Base-by-base conservation (phyloP, 2,329 filamentous ascomycete species). In the Huntiella savannae region DNA sequence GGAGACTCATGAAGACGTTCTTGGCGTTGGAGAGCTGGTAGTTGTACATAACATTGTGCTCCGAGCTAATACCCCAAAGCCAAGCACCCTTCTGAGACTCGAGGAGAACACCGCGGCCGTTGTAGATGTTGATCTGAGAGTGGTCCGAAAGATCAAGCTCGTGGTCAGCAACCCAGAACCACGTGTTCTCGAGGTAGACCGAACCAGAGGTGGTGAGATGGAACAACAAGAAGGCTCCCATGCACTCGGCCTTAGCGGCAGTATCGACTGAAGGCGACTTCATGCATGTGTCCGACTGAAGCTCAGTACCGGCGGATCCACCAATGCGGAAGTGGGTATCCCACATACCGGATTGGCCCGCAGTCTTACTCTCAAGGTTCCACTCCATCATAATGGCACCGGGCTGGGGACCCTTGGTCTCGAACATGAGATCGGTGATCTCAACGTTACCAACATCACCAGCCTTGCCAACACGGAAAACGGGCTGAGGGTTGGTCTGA, bases 241-340 rank as follows among this genome's bases (percentile, higher is more conserved):
- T 69, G 62, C 86, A 94, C 33, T 75, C 65, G 2, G 70, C 57
- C 52, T 82, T 77, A 53, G 78, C 71, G 3, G 63, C 60, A 43
- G 80, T 75, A 4, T 68, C 70, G 11, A 67, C 63, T 43, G 70
- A 67, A 37, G 82, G 81, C 52, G 78, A 82, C 70, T 92, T 92
- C 59, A 73, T 62, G 66, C 87, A 95, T 47, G 69, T 77, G 60
- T 83, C 71, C 13, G 79, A 80, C 62, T 92, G 83, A 12, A 96
- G 72, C 53, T 82, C 63, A 22, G 87, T 92, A 50, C 88, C 88
- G 4, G 82, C 79, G 46, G 79, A 78, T 38, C 91, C 91, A 55
- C 86, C 88, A 55, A 98, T 75, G 57, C 91, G 84, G 64, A 91
- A 80, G 67, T 98, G 91, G n/a, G 87, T 79, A 56, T 98, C 91